Conservation (phyloP, 2,329 filamentous ascomycete genomes). For the Fusarium gaditjirri region DNA sequence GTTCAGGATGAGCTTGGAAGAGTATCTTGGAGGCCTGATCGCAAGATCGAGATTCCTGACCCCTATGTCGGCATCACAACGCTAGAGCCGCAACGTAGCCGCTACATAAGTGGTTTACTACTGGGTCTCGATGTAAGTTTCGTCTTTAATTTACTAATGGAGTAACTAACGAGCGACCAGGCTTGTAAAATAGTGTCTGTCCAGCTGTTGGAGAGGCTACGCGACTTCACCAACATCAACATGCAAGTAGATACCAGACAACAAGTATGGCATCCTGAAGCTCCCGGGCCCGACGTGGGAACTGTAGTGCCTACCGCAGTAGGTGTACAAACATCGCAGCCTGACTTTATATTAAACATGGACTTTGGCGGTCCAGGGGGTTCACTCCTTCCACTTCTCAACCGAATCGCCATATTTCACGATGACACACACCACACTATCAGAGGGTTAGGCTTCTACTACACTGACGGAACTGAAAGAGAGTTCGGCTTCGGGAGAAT, state of each 20-base stretch:
- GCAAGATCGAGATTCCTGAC: fast-evolving
- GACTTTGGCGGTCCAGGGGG: conserved; percentile 5
- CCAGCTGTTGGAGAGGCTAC: background rate
- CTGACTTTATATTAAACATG: conserved; percentile 3
- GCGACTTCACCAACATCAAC: fast-evolving
- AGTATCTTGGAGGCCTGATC: background rate
- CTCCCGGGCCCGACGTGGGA: background rate
- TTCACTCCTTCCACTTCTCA: background rate
- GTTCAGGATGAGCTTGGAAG: background rate
- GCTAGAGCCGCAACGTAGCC: background rate
- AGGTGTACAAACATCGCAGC: fast-evolving
- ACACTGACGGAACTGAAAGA: background rate
- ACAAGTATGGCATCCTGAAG: background rate
- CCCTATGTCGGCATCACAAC: background rate
- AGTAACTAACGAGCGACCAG: background rate
- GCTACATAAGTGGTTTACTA: background rate
- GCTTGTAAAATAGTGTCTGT: conserved; percentile 1
- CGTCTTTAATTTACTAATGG: fast-evolving
- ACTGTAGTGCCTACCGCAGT: fast-evolving
- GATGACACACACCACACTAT: too few species aligned
- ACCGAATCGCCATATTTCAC: background rate
- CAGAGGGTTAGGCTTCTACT: conserved; percentile 8
- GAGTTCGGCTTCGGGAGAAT: background rate
- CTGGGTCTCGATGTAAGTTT: conserved; percentile 22
- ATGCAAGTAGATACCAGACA: too few species aligned